Evolutionary conservation across 108 stramenopile genomes (phyloP).

Genomic region (Cafeteria roenbergensis): DNA sequence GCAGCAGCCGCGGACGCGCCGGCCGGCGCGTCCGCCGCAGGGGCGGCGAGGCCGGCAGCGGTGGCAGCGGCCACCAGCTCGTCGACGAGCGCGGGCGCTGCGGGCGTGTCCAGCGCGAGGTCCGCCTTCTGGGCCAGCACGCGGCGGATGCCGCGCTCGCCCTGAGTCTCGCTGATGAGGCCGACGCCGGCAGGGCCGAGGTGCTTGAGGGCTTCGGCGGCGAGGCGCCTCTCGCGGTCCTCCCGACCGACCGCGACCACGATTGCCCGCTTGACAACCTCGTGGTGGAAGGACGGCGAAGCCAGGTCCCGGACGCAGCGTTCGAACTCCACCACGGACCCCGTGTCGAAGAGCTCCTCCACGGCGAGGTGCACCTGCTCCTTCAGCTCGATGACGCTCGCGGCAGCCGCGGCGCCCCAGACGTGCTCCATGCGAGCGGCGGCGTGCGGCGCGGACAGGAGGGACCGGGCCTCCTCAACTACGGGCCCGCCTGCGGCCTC

Average conservation of each 20-base stretch:
- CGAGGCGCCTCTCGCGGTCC: conserved; percentile 47
- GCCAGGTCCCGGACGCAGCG: conserved; percentile 72
- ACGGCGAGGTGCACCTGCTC: conserved; percentile 70
- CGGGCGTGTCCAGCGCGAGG: conserved; percentile 17
- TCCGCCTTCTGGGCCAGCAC: conserved; percentile 4
- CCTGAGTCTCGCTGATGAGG: conserved; percentile 31
- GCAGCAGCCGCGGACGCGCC: too few relatives aligned
- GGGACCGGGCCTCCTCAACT: conserved; percentile 64
- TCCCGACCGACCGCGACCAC: conserved; percentile 64
- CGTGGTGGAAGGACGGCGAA: conserved; percentile 75
- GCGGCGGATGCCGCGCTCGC: conserved; percentile 20
- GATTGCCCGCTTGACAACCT: conserved; percentile 86
- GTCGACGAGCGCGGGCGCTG: conserved; percentile 10
- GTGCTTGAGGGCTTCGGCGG: conserved; percentile 24
- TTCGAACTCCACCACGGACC: conserved; percentile 78
- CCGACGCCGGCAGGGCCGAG: conserved; percentile 21
- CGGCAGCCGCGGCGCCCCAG: conserved; percentile 89
- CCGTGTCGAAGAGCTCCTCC: conserved; percentile 68
- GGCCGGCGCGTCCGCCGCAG: too few relatives aligned
- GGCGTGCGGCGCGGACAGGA: conserved; percentile 72
- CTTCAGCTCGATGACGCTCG: conserved; percentile 83
- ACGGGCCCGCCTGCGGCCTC: conserved; percentile 49
- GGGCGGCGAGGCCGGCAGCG: too few relatives aligned
- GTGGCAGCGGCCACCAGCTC: too few relatives aligned
- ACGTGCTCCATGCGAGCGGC: conserved; percentile 71